Evolutionary conservation across 1,284 basidiomycete genomes (phyloP), one percentile per base, ranked within the genome.

Genomic region (Trametes versicolor): DNA sequence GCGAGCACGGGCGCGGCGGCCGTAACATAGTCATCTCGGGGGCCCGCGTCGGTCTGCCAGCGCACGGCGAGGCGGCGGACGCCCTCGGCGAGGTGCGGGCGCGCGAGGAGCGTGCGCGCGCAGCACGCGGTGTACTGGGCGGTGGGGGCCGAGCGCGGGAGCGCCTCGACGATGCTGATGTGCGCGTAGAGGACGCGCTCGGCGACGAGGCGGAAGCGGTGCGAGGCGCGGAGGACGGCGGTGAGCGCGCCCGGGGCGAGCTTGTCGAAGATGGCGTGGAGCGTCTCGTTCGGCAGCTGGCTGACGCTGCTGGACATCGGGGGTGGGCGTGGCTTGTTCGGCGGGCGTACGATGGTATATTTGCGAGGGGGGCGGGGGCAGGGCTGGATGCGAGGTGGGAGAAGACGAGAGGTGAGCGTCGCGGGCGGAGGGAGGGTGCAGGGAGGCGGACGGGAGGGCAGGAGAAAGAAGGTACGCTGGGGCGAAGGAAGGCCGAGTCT

Each of bases 181-280:
- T 81, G 80, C 19, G 84, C 74, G 72, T 90, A 90, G 49, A 90
- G 82, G 36, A 86, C 72, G 66, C 83, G 83, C 73, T 89, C 87
- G 2, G 85, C 85, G 45, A 88, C 80, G 43, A 79, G 82, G 64
- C 81, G 85, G 77, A 86, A 87, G 21, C 80, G 80, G 51, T 72
- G 79, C 29, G 83, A 88, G 54, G 85, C 82, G 63, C 80, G 76
- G 36, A 83, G 69, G 60, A 85, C 72, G 54, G 74, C 67, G 34
- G 79, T 71, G 60, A 90, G 82, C 2, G 76, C 71, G 51, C 75
- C 54, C 6, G 80, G 77, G 12, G 81, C 68, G 39, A 89, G 81
- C 58, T 81, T 66, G 36, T 77, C 71, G 71, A 89, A 83, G 64
- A 89, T 84, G 61, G 80, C 74, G 50, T 73, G 71, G 63, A 89